These are phyloP conservation scores for Penicillium sp. DNA, from an alignment of 2,329 filamentous ascomycete species.

Conservation along the genomic window DNA sequence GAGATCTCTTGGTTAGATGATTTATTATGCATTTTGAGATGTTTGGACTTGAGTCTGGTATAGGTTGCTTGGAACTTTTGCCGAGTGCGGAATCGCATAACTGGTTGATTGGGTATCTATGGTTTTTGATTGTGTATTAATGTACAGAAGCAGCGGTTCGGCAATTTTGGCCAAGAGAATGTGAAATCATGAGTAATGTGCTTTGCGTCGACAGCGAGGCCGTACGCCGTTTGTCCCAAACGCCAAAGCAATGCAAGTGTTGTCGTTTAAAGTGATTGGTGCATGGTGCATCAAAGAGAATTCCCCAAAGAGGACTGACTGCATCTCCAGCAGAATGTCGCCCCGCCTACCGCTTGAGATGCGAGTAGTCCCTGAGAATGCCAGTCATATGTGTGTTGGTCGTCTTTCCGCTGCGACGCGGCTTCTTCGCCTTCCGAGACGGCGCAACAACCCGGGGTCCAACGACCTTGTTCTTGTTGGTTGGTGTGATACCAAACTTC, in stretches of 20 bases:
- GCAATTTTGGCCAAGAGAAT: neutral
- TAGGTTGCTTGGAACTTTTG: neutral
- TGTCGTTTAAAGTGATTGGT: neutral
- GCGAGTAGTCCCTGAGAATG: conserved; percentile 73
- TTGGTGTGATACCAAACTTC: conserved; percentile 78
- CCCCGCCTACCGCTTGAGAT: conserved; percentile 41
- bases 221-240: conserved; percentile 5
- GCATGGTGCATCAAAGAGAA: neutral
- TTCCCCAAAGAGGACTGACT: neutral
- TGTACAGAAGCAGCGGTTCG: conserved; percentile 10
- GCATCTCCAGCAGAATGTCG: neutral
- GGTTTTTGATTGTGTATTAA: conserved; percentile 13
- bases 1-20: conserved; percentile 12
- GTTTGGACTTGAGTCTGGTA: conserved; percentile 1
- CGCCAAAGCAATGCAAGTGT: conserved; percentile 26
- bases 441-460: conserved; percentile 57
- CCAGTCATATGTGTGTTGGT: conserved; percentile 87
- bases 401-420: conserved; percentile 73
- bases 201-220: neutral
- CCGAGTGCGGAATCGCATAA: neutral
- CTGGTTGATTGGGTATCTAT: conserved; percentile 23
- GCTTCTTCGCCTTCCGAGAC: conserved; percentile 74
- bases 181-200: neutral
- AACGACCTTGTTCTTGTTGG: conserved; percentile 73
- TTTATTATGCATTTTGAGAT: conserved; percentile 11